Conservation (phyloP, 805 yeast species). For the Danielozyma ontarioensis region DNA sequence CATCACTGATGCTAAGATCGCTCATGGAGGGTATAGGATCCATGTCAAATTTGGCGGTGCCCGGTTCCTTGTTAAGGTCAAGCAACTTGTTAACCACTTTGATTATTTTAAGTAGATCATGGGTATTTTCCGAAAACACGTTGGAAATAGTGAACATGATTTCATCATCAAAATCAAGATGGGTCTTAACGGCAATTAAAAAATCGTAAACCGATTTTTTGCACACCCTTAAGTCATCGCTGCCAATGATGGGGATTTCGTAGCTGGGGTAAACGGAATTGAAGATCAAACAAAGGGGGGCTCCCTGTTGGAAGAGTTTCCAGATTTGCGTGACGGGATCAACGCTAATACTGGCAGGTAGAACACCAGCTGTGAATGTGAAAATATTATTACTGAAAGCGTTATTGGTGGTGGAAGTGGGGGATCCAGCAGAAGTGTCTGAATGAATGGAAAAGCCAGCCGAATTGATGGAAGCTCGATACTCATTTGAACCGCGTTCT, state of each 20-base stretch:
- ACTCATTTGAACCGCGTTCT: conserved; percentile 15
- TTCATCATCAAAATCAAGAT: conserved; percentile 70
- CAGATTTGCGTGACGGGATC: conserved; percentile 93
- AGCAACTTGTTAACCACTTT: conserved; percentile 63
- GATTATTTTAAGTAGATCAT: conserved; percentile 70
- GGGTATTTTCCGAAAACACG: conserved; percentile 78
- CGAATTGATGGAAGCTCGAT: conserved; percentile 29
- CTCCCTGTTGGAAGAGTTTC: conserved; percentile 85
- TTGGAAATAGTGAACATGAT: conserved; percentile 85
- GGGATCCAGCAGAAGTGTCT: conserved; percentile 21
- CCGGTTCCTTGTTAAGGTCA: conserved; percentile 4
- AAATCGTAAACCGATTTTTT: conserved; percentile 89
- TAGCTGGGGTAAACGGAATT: conserved; percentile 52
- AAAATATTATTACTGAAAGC: conserved; percentile 33
- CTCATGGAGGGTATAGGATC: conserved; percentile 7
- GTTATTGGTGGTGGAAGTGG: conserved; percentile 4
- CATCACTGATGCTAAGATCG: conserved; percentile 39
- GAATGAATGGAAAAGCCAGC: conserved; percentile 32
- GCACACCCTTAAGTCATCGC: conserved; percentile 79
- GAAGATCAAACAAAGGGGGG: conserved; percentile 82
- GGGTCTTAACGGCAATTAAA: conserved; percentile 75
- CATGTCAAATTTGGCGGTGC: conserved; percentile 3
- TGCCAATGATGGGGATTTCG: conserved; percentile 58
- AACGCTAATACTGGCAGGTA: conserved; percentile 66
- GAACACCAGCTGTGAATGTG: conserved; percentile 72